Conservation (phyloP, 129 eudicot genomes). For the Centrapalus pauciflorus region DNA sequence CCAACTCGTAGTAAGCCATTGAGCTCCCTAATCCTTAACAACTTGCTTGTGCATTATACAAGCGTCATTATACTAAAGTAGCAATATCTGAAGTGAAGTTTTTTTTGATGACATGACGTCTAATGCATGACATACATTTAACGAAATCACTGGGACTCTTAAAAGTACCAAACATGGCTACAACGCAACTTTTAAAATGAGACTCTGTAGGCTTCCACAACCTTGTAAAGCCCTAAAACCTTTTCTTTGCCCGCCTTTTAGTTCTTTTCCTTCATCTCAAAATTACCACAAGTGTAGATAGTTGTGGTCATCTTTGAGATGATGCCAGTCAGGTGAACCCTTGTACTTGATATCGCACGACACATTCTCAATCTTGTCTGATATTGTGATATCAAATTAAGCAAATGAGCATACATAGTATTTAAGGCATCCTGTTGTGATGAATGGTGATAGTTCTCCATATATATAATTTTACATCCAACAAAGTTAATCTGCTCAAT, state of each 20-base stretch:
- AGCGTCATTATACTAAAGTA: no score
- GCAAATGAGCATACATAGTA: no score
- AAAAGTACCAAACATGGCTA: conserved; percentile 13
- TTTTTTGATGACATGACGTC: conserved; percentile 10
- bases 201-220: conserved; percentile 34
- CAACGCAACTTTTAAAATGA: neutral
- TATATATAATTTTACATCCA: neutral
- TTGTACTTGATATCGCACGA: conserved; percentile 24
- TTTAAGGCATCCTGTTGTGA: no score
- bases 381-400: no score
- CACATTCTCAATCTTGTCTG: conserved; percentile 36
- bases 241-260: conserved; percentile 33
- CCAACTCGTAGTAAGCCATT: conserved; percentile 23
- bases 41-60: conserved; percentile 6
- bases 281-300: conserved; percentile 22
- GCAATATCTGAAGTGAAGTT: no score
- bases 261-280: conserved; percentile 31
- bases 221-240: conserved; percentile 36
- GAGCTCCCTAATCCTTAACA: neutral
- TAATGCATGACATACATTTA: no score
- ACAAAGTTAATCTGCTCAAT: conserved; percentile 30
- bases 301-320: conserved; percentile 31
- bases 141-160: neutral
- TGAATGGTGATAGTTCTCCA: no score
- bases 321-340: conserved; percentile 20